These are phyloP conservation scores for Talaromyces liani DNA, from an alignment of 495 filamentous ascomycete genomes.

Conservation along the genomic window DNA sequence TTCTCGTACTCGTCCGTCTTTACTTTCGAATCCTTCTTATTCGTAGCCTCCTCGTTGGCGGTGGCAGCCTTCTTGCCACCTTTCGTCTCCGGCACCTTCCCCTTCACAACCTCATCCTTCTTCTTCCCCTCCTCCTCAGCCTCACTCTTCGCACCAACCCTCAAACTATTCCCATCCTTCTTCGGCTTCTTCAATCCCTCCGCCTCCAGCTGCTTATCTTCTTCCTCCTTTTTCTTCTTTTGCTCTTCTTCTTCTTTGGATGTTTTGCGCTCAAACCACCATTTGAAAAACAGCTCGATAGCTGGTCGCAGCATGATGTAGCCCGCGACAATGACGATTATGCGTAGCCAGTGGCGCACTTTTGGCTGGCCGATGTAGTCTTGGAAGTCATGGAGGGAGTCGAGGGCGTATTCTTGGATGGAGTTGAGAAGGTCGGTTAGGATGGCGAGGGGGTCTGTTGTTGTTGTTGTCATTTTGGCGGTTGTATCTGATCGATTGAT, in stretches of 20 bases:
- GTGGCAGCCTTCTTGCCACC: background rate
- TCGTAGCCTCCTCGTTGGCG: background rate
- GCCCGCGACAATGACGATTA: slow-evolving; percentile 51
- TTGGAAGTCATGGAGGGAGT: slow-evolving; percentile 10
- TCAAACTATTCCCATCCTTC: slow-evolving; percentile 54
- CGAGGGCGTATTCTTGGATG: slow-evolving; percentile 24
- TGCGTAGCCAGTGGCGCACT: slow-evolving; percentile 49
- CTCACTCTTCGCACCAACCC: slow-evolving; percentile 50
- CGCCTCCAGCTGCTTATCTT: slow-evolving; percentile 26
- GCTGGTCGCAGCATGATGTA: slow-evolving; percentile 63
- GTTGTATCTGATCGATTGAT: background rate
- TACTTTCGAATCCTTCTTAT: background rate
- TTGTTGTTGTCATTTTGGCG: background rate
- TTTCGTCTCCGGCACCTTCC: too few species aligned
- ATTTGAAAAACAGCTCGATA: slow-evolving; percentile 44
- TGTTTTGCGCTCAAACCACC: slow-evolving; percentile 49
- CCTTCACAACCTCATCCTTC: background rate
- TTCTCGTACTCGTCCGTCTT: background rate
- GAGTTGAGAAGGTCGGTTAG: background rate
- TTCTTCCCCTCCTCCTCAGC: slow-evolving; percentile 25
- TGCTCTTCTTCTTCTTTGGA: slow-evolving; percentile 37
- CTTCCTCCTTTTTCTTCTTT: slow-evolving; percentile 33
- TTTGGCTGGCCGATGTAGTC: slow-evolving; percentile 40
- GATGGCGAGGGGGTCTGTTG: background rate
- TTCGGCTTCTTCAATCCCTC: slow-evolving; percentile 55